phyloP scores from a whole-genome alignment of 2,329 filamentous ascomycete genomes.

The Trichoderma sp. region DNA sequence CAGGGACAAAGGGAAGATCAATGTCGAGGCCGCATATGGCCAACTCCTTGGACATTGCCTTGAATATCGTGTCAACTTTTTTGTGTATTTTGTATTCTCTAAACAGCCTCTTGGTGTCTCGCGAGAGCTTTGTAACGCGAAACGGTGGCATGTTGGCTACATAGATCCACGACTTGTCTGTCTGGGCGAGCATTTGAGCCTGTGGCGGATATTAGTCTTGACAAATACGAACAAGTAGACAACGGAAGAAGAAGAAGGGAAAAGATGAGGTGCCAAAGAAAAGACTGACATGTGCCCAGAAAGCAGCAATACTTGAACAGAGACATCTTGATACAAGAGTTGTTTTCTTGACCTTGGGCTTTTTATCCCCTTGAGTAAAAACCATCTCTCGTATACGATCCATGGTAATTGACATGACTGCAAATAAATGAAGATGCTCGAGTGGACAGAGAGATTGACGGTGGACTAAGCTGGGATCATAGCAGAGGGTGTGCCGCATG shows the following conservation, averaged over 20 bases:
- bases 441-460: background rate
- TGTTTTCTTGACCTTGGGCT: slow-evolving; percentile 13
- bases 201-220: background rate
- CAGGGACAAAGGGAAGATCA: slow-evolving; percentile 23
- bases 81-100: slow-evolving; percentile 22
- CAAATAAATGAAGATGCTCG: background rate
- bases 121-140: slow-evolving; percentile 24
- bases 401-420: background rate
- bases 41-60: slow-evolving; percentile 10
- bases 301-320: slow-evolving; percentile 22
- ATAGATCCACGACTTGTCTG: slow-evolving; percentile 21
- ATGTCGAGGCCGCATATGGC: slow-evolving; percentile 12
- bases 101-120: slow-evolving; percentile 6
- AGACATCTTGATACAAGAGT: slow-evolving; percentile 16
- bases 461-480: background rate
- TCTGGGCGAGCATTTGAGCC: slow-evolving; percentile 25
- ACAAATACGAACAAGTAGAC: background rate
- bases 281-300: slow-evolving; percentile 23
- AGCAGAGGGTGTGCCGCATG: slow-evolving; percentile 6
- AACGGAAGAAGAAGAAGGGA: background rate
- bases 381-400: slow-evolving; percentile 7
- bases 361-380: background rate
- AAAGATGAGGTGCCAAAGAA: background rate
- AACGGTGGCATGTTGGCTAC: slow-evolving; percentile 23
- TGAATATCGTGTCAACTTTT: slow-evolving; percentile 19